phyloP scores from a whole-genome alignment of 768 basidiomycete species.

The Lactarius tabidus region DNA sequence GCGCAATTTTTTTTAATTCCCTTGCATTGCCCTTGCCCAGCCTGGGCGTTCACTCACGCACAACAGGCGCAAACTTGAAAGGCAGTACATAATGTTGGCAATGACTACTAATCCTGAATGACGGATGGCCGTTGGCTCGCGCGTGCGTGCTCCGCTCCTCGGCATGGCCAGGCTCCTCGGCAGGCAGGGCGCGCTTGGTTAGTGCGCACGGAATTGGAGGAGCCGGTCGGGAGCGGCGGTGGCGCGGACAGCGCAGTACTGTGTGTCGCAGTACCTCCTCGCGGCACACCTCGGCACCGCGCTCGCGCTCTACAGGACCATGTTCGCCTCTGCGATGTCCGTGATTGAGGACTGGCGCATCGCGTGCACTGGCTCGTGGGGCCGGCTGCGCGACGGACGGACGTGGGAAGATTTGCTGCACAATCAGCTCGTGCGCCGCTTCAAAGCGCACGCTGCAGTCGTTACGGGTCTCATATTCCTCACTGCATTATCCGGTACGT shows the following conservation, averaged over 20 bases:
- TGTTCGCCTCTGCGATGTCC: constrained; percentile 76
- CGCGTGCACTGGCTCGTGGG: constrained; percentile 54
- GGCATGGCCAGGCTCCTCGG: constrained; percentile 81
- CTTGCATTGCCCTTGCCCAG: no score
- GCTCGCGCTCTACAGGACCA: constrained; percentile 87
- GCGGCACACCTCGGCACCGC: constrained; percentile 92
- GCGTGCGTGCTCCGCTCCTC: constrained; percentile 51
- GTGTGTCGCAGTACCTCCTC: constrained; percentile 93
- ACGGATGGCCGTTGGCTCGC: constrained; percentile 55
- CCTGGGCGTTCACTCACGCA: background rate
- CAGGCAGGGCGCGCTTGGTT: constrained; percentile 89
- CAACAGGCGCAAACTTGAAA: constrained; percentile 86
- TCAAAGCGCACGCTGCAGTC: constrained; percentile 54
- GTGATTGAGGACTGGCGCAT: constrained; percentile 78
- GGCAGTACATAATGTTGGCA: constrained; percentile 86
- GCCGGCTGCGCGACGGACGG: constrained; percentile 42
- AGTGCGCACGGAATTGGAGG: constrained; percentile 93
- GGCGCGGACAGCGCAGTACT: constrained; percentile 81
- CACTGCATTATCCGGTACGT: constrained; percentile 87
- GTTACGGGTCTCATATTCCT: constrained; percentile 79
- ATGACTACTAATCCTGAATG: constrained; percentile 42
- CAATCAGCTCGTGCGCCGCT: constrained; percentile 54
- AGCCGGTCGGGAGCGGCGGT: constrained; percentile 41
- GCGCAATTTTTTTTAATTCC: constrained; percentile 31
- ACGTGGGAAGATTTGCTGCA: constrained; percentile 46